Base-by-base conservation (phyloP, 805 yeast genomes). In the Candida fluviatilis region DNA sequence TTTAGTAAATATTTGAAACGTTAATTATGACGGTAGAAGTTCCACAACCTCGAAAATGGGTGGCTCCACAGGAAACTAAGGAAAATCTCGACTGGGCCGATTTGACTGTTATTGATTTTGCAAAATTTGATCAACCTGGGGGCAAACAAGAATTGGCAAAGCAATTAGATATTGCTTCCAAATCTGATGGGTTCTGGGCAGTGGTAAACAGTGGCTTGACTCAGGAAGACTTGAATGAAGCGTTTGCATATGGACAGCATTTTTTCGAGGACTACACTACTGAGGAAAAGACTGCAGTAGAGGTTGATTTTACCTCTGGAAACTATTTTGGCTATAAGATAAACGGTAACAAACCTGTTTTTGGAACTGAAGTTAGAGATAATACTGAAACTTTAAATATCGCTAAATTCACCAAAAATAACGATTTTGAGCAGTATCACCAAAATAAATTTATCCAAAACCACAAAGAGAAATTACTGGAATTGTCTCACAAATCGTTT, bases 271-370 rank as follows among this genome's bases (percentile, higher is more conserved):
- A 46, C 14, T 57, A 60, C 31, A 34, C 54, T 5, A 46, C 49
- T 5, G 58, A 52, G 8, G 64, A 64, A 31, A 58, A 58, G 42
- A 39, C 35, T 24, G 46, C 45, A 12, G 52, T 53, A 18, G 45
- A 45, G 13, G 58, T 53, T 15, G 57, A 60, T 39, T 57, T 61
- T 29, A 46, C 43, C 6, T 41, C 45, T 7, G 66, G 65, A 1
- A 56, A 60, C 34, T 60, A 61, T 43, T 57, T 58, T 45, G 63
- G 63, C 13, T 66, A 52, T 48, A 61, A 59, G 36, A 51, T 50
- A 14, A 50, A 52, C 32, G 64, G 60, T 7, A 57, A 57, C 35
- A 60, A 59, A 46, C 53, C 53, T 7, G 56, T 60, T 24, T 52
- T 60, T 37, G 59, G 53, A 3, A 55, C 60, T 1, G 55, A 54